phyloP scores from a whole-genome alignment of 805 yeast species.

The Metschnikowia baotianmanensis region DNA sequence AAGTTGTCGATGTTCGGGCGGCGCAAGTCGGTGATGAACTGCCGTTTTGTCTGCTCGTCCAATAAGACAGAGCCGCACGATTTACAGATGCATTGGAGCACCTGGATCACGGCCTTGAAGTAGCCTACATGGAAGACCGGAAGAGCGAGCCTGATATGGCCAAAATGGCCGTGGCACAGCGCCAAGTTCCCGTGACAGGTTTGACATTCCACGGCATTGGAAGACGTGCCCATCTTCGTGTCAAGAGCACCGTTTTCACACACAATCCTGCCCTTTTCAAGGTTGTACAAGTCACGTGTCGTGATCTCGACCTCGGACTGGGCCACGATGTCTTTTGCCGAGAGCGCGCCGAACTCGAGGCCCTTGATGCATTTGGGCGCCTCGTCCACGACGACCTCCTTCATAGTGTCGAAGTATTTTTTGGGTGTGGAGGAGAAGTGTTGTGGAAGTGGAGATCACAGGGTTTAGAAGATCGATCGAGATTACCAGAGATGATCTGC shows the following conservation, averaged over 20 bases:
- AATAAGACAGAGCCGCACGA: conserved; percentile 77
- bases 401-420: conserved; percentile 24
- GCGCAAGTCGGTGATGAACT: conserved; percentile 73
- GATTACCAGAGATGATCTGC: conserved; percentile 1
- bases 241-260: conserved; percentile 86
- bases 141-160: conserved; percentile 86
- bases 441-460: no score
- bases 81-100: conserved; percentile 88
- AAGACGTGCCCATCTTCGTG: conserved; percentile 89
- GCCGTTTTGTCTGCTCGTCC: conserved; percentile 67
- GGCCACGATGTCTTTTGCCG: conserved; percentile 85
- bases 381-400: conserved; percentile 61
- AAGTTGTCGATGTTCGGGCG: conserved; percentile 87
- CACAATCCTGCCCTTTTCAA: conserved; percentile 85
- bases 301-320: conserved; percentile 93
- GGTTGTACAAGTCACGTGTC: conserved; percentile 87
- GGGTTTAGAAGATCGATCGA: no score
- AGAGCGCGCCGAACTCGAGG: conserved; percentile 88
- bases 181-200: conserved; percentile 93
- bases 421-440: conserved; percentile 1
- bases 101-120: conserved; percentile 85
- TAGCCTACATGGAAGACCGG: conserved; percentile 98
- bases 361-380: conserved; percentile 91
- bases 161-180: conserved; percentile 97
- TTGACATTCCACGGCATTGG: conserved; percentile 78